These are phyloP conservation scores for Trichoderma parareesei DNA, from an alignment of 495 filamentous ascomycete genomes.

Conservation along the genomic window DNA sequence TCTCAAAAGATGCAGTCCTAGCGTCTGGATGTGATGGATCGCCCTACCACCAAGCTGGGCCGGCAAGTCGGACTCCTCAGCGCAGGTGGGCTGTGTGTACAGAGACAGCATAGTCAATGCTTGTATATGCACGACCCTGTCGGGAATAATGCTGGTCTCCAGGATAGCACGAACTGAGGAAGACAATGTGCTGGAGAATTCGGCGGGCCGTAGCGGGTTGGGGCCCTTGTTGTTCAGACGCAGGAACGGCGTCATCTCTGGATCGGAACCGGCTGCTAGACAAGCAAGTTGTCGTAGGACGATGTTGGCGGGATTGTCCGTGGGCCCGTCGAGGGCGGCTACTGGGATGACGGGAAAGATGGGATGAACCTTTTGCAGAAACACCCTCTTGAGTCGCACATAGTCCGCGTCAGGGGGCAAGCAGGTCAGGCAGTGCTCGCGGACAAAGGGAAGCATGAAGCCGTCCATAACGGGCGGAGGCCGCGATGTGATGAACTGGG, in stretches of 20 bases:
- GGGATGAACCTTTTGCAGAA: conserved; percentile 38
- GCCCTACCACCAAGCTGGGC: conserved; percentile 25
- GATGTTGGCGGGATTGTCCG: conserved; percentile 22
- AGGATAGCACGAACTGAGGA: conserved; percentile 24
- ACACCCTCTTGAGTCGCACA: conserved; percentile 30
- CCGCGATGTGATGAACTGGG: conserved; percentile 12
- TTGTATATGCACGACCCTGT: conserved; percentile 25
- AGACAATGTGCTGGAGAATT: conserved; percentile 28
- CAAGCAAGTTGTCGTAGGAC: conserved; percentile 38
- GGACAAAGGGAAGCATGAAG: conserved; percentile 27
- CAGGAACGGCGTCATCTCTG: conserved; percentile 28
- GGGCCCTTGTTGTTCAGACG: conserved; percentile 20
- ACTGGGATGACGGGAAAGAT: conserved; percentile 41
- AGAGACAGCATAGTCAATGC: conserved; percentile 25
- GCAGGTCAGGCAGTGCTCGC: conserved; percentile 29
- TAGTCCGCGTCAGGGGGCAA: conserved; percentile 26
- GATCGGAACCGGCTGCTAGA: conserved; percentile 42
- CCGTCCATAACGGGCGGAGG: conserved; percentile 15
- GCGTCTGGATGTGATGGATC: conserved; percentile 56
- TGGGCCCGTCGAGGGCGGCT: conserved; percentile 13
- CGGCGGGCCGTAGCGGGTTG: conserved; percentile 21
- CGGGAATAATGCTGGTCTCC: conserved; percentile 25
- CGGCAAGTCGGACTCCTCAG: conserved; percentile 25
- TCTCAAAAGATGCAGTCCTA: conserved; percentile 52
- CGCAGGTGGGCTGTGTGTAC: conserved; percentile 26